Conservation (phyloP, 1,284 basidiomycete species). For the Veloboletus limbatus region DNA sequence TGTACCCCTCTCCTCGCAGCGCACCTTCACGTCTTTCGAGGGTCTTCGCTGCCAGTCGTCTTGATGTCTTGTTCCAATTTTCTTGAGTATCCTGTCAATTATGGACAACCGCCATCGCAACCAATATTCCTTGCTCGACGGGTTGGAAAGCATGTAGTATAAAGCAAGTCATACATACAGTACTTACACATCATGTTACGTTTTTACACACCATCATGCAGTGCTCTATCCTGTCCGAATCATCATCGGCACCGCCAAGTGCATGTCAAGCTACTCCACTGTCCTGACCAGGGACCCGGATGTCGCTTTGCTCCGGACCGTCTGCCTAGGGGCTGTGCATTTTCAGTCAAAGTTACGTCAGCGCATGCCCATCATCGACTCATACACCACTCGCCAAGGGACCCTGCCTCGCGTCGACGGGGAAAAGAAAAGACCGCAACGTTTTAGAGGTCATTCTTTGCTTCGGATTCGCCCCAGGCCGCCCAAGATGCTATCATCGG, state of each 20-base stretch:
- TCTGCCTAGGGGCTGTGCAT: no score
- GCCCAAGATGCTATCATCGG: no score
- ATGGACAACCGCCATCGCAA: constrained; percentile 23
- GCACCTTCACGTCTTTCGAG: no score
- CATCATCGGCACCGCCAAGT: not conserved
- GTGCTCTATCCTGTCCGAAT: constrained; percentile 3
- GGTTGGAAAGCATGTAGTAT: constrained; percentile 35
- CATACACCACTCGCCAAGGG: no score
- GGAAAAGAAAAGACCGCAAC: no score
- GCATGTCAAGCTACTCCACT: not conserved
- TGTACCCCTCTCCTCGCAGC: constrained; percentile 14
- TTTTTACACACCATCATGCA: constrained; percentile 19
- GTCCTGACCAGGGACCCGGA: no score
- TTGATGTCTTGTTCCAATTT: constrained; percentile 29
- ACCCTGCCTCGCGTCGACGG: not conserved
- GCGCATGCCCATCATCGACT: no score
- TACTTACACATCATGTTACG: constrained; percentile 22
- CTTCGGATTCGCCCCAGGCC: not conserved
- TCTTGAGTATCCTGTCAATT: constrained; percentile 24
- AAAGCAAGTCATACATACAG: constrained; percentile 26
- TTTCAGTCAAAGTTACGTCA: no score
- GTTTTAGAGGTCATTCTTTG: no score
- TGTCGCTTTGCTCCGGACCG: no score
- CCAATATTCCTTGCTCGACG: constrained; percentile 22
- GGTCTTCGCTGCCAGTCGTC: constrained; percentile 9